These are phyloP conservation scores for Penicillium sp. DNA, from an alignment of 2,329 filamentous ascomycete species.

Conservation along the genomic window DNA sequence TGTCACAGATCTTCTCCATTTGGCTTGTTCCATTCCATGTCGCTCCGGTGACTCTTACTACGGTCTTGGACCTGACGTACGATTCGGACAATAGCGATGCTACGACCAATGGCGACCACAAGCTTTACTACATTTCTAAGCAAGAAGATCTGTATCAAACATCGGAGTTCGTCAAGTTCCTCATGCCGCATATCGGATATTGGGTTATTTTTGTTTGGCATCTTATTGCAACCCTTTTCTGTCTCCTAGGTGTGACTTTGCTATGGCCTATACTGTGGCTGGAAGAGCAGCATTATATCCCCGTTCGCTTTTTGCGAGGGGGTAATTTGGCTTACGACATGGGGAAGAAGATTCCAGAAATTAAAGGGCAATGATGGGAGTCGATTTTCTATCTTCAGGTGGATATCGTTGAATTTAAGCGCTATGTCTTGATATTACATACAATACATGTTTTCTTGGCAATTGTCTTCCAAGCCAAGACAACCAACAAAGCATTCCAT, in stretches of 20 bases:
- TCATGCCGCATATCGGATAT: conserved; percentile 59
- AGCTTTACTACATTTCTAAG: conserved; percentile 66
- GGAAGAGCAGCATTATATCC: conserved; percentile 43
- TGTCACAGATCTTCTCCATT: conserved; percentile 72
- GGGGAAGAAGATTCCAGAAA: conserved; percentile 24
- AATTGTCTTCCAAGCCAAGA: not conserved
- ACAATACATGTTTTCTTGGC: not conserved
- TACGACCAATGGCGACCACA: conserved; percentile 23
- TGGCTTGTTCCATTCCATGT: conserved; percentile 75
- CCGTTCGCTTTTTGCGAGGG: conserved; percentile 19
- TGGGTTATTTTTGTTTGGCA: conserved; percentile 62
- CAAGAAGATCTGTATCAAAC: conserved; percentile 83
- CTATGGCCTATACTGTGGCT: conserved; percentile 52
- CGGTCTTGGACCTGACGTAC: conserved; percentile 61
- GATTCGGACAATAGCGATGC: conserved; percentile 30
- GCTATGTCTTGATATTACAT: not conserved
- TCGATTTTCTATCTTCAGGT: not conserved
- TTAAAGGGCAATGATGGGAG: conserved; percentile 18
- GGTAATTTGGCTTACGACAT: conserved; percentile 28
- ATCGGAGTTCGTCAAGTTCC: conserved; percentile 71
- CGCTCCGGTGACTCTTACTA: conserved; percentile 64
- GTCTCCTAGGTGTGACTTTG: conserved; percentile 56
- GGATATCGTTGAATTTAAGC: not conserved
- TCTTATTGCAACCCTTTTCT: conserved; percentile 62
- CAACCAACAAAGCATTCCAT: not conserved